Evolutionary conservation across 345 rosid species (phyloP).

Genomic region (Boechera stricta): DNA sequence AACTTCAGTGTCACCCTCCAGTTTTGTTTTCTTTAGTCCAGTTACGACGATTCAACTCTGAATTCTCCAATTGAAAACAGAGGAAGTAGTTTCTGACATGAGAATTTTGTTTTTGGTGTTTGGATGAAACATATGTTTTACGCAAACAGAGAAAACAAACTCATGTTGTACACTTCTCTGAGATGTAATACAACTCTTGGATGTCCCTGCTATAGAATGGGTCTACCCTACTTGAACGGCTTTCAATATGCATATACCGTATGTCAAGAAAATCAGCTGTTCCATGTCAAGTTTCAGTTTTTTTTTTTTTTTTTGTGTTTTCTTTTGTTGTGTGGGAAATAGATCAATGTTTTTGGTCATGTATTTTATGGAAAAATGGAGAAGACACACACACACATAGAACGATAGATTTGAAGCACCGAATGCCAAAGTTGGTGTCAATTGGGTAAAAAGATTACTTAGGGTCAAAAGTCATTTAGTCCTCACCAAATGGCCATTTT

Average conservation of each 20-base stretch:
- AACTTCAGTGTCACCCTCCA: no score
- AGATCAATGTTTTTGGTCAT: neutral
- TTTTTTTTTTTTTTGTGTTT: neutral
- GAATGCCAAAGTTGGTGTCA: neutral
- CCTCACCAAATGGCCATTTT: neutral
- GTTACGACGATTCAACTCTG: no score
- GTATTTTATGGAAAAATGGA: neutral
- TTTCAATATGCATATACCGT: neutral
- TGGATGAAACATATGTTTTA: slow-evolving; percentile 87
- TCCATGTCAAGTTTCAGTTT: neutral
- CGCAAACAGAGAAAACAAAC: slow-evolving; percentile 94
- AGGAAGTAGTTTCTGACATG: neutral
- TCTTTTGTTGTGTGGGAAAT: neutral
- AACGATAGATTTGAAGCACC: slow-evolving; percentile 3
- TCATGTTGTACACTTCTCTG: no score
- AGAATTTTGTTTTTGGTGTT: slow-evolving; percentile 3
- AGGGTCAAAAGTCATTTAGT: neutral
- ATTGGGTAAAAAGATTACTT: neutral
- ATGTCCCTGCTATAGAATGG: neutral
- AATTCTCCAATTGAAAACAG: neutral
- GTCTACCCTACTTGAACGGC: neutral
- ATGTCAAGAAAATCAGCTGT: neutral
- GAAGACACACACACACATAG: neutral
- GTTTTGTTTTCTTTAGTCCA: no score
- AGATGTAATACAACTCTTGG: slow-evolving; percentile 29